Conservation (phyloP, 106 monocot species). For the Dendrobium officinale region DNA sequence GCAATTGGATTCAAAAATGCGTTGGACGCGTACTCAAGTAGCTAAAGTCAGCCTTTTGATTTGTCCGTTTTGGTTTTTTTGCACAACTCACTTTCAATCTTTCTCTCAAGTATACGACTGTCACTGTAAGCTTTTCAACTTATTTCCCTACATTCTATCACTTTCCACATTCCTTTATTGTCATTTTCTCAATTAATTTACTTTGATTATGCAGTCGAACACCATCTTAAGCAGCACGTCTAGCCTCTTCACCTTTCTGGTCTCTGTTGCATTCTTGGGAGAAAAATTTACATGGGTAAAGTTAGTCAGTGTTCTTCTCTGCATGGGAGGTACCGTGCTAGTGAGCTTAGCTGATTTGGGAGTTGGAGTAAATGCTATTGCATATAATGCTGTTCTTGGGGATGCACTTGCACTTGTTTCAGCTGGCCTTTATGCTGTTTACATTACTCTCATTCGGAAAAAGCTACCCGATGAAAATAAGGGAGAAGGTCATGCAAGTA, state of each 20-base stretch:
- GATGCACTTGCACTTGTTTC: constrained; percentile 73
- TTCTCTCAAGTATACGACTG: constrained; percentile 88
- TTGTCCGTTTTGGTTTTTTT: constrained; percentile 91
- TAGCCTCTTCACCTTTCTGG: constrained; percentile 91
- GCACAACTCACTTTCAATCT: constrained; percentile 94
- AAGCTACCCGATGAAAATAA: constrained; percentile 70
- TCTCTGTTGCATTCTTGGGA: constrained; percentile 62
- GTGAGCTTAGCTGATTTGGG: constrained; percentile 72
- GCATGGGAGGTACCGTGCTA: constrained; percentile 90
- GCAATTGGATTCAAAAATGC: constrained; percentile 40
- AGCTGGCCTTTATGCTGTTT: constrained; percentile 79
- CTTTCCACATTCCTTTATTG: neutral
- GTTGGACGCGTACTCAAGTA: constrained; percentile 61
- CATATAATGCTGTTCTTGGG: constrained; percentile 65
- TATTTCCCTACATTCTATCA: neutral
- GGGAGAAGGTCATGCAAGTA: constrained; percentile 73
- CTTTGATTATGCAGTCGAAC: constrained; percentile 64
- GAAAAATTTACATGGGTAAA: constrained; percentile 90
- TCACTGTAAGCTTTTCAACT: constrained; percentile 49
- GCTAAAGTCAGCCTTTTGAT: constrained; percentile 81
- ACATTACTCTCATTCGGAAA: constrained; percentile 77
- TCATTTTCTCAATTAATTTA: constrained; percentile 6
- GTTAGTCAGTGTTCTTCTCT: constrained; percentile 75
- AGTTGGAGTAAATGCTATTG: constrained; percentile 41
- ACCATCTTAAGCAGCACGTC: constrained; percentile 93